Evolutionary conservation across 768 basidiomycete genomes (phyloP).

Genomic region (Trametes cingulata): DNA sequence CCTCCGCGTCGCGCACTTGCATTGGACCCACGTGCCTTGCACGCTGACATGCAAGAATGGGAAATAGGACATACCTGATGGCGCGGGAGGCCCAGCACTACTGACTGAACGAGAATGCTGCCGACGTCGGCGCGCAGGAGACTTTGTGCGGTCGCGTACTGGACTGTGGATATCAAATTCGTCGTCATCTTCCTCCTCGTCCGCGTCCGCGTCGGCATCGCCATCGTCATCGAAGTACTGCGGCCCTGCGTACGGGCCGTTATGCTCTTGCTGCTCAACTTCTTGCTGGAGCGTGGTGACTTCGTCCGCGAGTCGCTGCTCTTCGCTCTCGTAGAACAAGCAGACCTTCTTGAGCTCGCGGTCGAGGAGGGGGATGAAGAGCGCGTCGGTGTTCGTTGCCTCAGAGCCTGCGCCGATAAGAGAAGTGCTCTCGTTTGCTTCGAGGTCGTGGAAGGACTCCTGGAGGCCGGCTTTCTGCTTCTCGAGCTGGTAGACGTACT

Average conservation of each 20-base stretch:
- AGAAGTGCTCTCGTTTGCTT: conserved; percentile 60
- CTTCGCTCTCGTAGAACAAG: conserved; percentile 76
- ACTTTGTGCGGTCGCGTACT: conserved; percentile 36
- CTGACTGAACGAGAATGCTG: conserved; percentile 23
- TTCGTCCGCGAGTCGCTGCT: conserved; percentile 67
- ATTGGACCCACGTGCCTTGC: background rate
- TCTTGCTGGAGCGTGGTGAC: conserved; percentile 58
- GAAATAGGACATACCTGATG: conserved; percentile 18
- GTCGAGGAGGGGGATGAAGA: conserved; percentile 78
- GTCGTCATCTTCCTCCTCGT: conserved; percentile 57
- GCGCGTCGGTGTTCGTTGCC: conserved; percentile 46
- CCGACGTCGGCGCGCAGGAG: conserved; percentile 12
- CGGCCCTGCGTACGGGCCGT: conserved; percentile 49
- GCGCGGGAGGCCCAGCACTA: conserved; percentile 4
- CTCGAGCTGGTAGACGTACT: conserved; percentile 83
- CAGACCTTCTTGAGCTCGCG: conserved; percentile 80
- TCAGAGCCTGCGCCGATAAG: conserved; percentile 47
- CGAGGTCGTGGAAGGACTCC: conserved; percentile 50
- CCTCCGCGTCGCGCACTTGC: too few relatives aligned
- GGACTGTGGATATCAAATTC: conserved; percentile 34
- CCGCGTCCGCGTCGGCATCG: conserved; percentile 50
- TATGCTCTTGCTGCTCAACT: conserved; percentile 59
- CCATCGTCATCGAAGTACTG: conserved; percentile 62
- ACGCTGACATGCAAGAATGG: background rate
- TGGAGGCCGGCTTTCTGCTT: conserved; percentile 62